Evolutionary conservation across 2,329 filamentous ascomycete genomes (phyloP).

Genomic region (Fusarium mundagurra): DNA sequence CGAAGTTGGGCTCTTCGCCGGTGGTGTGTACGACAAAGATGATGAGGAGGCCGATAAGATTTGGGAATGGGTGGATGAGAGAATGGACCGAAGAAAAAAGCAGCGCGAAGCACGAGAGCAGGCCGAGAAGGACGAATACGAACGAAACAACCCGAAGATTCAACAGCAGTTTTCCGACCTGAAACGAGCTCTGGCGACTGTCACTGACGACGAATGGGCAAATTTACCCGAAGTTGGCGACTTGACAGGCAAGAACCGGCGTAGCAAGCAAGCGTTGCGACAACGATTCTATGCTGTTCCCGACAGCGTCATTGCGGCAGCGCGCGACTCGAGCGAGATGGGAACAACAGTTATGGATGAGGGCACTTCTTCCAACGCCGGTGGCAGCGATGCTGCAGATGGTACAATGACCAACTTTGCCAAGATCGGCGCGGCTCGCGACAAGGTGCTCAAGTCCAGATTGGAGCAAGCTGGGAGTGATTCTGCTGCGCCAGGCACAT

Average conservation of each 20-base stretch:
- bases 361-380: conserved; percentile 56
- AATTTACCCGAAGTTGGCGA: conserved; percentile 96
- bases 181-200: conserved; percentile 86
- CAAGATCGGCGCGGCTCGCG: conserved; percentile 93
- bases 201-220: conserved; percentile 97
- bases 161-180: conserved; percentile 97
- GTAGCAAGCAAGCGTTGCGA: conserved; percentile 82
- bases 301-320: conserved; percentile 91
- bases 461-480: conserved; percentile 84
- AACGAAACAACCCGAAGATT: conserved; percentile 97
- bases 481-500: conserved; percentile 76
- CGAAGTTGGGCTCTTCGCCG: conserved; percentile 93
- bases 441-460: conserved; percentile 94
- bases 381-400: conserved; percentile 64
- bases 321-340: conserved; percentile 81
- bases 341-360: conserved; percentile 91
- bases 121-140: conserved; percentile 92
- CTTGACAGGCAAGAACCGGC: conserved; percentile 91
- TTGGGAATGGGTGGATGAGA: conserved; percentile 95
- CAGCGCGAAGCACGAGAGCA: conserved; percentile 96
- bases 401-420: conserved; percentile 98
- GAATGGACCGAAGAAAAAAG: conserved; percentile 89
- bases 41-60: conserved; percentile 98
- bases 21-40: conserved; percentile 95
- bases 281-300: conserved; percentile 96